These are phyloP conservation scores for Ophiostoma triangulosporum DNA, from an alignment of 2,329 filamentous ascomycete species.

Conservation along the genomic window DNA sequence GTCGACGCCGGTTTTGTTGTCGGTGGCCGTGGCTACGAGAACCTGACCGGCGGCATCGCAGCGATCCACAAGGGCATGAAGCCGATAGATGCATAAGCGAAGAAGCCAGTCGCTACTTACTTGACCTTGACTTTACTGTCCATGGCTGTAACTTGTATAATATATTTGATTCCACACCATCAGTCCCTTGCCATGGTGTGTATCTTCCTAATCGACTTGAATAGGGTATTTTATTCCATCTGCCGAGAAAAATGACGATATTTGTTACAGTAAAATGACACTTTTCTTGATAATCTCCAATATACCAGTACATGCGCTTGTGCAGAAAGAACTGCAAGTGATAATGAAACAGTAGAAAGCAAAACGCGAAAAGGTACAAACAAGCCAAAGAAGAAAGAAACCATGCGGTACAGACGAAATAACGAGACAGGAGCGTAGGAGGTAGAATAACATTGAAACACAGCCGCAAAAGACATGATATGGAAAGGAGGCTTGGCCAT, in stretches of 20 bases:
- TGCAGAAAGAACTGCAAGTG: too few species aligned
- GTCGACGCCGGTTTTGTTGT: slow-evolving; percentile 71
- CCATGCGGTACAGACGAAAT: not conserved
- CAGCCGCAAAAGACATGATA: too few species aligned
- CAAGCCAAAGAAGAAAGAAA: not conserved
- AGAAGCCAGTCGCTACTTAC: too few species aligned
- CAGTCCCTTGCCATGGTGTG: too few species aligned
- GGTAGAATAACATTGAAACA: too few species aligned
- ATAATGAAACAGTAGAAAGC: not conserved
- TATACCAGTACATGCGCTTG: not conserved
- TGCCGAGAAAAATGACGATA: too few species aligned
- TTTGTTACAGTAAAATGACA: not conserved
- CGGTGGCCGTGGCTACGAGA: slow-evolving; percentile 72
- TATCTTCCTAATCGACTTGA: too few species aligned
- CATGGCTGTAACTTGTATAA: not conserved
- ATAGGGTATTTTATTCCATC: too few species aligned
- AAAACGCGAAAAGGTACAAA: not conserved
- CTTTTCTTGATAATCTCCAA: not conserved
- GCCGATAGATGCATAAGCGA: slow-evolving; percentile 31
- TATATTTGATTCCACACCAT: not conserved
- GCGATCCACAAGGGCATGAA: slow-evolving; percentile 97
- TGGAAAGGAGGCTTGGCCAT: too few species aligned
- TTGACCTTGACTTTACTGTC: not conserved
- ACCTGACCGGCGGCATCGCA: slow-evolving; percentile 83
- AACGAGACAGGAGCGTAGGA: too few species aligned